Conservation (phyloP, 2,329 filamentous ascomycete genomes). For the Rhynchosporium graminicola region DNA sequence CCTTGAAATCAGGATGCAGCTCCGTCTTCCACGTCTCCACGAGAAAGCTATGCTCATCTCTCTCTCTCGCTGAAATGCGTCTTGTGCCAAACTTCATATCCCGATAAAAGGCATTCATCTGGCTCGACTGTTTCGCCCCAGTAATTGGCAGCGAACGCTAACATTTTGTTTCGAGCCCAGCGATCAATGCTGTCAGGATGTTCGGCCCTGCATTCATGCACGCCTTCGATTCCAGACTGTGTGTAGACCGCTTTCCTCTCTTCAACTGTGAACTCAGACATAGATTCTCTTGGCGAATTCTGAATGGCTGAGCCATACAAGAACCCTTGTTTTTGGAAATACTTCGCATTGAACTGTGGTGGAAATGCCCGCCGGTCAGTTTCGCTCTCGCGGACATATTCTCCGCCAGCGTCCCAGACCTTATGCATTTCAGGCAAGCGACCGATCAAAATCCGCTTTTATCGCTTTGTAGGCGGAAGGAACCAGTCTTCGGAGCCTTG, state of each 20-base stretch:
- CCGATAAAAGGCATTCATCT: background rate
- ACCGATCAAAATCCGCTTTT: background rate
- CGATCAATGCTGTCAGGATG: background rate
- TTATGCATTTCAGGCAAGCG: background rate
- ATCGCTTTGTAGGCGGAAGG: background rate
- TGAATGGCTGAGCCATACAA: background rate
- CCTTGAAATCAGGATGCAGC: background rate
- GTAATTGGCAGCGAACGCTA: slow-evolving; percentile 8
- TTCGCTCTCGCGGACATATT: background rate
- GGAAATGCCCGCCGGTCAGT: background rate
- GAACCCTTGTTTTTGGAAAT: background rate
- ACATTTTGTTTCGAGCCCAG: slow-evolving; percentile 10
- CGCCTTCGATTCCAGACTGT: background rate
- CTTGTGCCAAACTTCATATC: background rate
- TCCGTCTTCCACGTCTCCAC: background rate
- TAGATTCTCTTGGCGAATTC: background rate
- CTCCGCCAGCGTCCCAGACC: background rate
- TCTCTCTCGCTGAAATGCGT: background rate
- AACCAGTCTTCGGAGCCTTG: background rate
- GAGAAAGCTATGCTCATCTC: background rate
- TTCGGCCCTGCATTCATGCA: background rate
- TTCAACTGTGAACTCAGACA: background rate
- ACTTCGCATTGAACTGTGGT: background rate
- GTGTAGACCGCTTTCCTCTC: background rate
- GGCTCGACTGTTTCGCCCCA: slow-evolving; percentile 11